A percentile compares a stretch with the other conserved stretches of the same genome.
phyloP scores from a whole-genome alignment of 208 protist genomes.

The Lotmaria passim region DNA sequence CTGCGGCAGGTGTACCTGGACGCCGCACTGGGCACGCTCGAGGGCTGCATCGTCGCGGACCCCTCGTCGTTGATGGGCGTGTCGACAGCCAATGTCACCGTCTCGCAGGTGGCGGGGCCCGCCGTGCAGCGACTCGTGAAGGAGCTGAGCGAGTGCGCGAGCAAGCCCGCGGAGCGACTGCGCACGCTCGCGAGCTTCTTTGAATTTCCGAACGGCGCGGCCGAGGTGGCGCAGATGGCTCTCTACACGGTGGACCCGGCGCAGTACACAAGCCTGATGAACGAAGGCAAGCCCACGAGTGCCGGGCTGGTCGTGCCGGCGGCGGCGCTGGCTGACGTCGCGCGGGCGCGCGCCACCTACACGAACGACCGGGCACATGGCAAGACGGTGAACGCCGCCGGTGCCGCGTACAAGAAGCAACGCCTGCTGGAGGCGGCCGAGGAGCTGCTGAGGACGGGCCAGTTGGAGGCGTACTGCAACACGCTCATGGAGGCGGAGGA shows the following conservation, averaged over 20 bases:
- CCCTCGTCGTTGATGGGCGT: conserved; percentile 52
- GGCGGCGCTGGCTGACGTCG: conserved; percentile 51
- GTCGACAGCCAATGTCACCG: conserved; percentile 35
- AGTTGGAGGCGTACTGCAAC: conserved; percentile 83
- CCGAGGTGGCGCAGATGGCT: conserved; percentile 64
- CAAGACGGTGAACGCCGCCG: conserved; percentile 61
- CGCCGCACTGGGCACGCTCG: conserved; percentile 70
- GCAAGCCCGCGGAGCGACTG: conserved; percentile 60
- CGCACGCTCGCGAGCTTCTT: conserved; percentile 74
- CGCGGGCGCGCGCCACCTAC: conserved; percentile 48
- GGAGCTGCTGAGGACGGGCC: conserved; percentile 70
- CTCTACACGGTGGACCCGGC: conserved; percentile 46
- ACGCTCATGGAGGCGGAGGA: conserved; percentile 83
- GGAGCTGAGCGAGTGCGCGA: conserved; percentile 56
- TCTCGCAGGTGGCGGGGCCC: conserved; percentile 52
- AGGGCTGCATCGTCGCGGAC: conserved; percentile 61
- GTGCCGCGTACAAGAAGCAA: conserved; percentile 59
- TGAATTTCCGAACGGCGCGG: conserved; percentile 75
- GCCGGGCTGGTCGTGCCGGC: conserved; percentile 56
- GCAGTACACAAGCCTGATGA: conserved; percentile 35
- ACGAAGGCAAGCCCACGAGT: conserved; percentile 34
- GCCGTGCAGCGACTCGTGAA: conserved; percentile 61
- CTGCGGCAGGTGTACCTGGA: conserved; percentile 74
- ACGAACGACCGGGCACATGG: conserved; percentile 70
- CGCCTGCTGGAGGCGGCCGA: conserved; percentile 78